Evolutionary conservation across 139 green algal genomes (phyloP), one percentile per base, ranked within the genome.

Genomic region (Chlorella sp.): DNA sequence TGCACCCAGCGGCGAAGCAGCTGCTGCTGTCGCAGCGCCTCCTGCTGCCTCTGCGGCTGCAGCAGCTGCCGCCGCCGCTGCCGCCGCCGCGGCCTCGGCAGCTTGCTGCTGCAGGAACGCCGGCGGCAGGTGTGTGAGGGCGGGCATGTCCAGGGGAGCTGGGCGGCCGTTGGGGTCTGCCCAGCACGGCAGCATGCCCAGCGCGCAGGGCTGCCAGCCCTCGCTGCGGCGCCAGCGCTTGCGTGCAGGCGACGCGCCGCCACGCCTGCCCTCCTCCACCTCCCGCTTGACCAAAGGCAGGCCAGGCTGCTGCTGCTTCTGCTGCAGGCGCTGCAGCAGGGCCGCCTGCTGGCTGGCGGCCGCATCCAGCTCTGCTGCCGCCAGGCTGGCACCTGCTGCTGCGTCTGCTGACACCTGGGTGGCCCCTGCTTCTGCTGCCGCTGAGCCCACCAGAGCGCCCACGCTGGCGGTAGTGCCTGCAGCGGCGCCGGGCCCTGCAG

Each of bases 121-220:
- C 16, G 36, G 26, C 0, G 76, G 77, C 57, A 78, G 77, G 57
- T 64, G 24, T 32, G n/a, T 34, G 15, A 1, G 37, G 1, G 83
- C 7, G 2, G 80, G 28, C 12, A 57, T n/a, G 22, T 87, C 60
- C 71, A 92, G 37, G 11, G 68, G 34, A 5, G 91, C 64, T 60
- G 85, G 64, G 26, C 34, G 14, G 42, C 92, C 92, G 22, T 94
- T 92, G 32, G 83, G 76, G 36, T 94, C 85, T 32, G 64, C 60
- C 0, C 26, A 61, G 26, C n/a, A 91, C 9, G 94, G 94, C 91
- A 93, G 37, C 53, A 86, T 90, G 42, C 94, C 94, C n/a, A 96
- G 79, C 2, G 94, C 91, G 86, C 94, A 96, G 0, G 93, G 81
- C 39, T n/a, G 40, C 94, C 94, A 96, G 14, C 53, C 24, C 30